Evolutionary conservation across 2,329 filamentous ascomycete genomes (phyloP).

Genomic region (Fusarium xyrophilum): DNA sequence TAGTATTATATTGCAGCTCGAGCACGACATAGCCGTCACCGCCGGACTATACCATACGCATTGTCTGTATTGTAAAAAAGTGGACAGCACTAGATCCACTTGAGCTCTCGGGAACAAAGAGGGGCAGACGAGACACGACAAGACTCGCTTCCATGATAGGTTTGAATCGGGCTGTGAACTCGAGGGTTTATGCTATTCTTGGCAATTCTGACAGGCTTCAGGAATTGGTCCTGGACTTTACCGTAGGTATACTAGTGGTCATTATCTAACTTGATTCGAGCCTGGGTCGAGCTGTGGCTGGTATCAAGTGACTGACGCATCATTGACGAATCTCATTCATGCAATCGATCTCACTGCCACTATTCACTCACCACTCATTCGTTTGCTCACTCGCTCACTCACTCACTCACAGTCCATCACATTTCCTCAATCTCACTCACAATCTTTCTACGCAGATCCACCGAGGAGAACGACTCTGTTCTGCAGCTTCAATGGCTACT

Average conservation of each 20-base stretch:
- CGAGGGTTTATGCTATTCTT: constrained; percentile 6
- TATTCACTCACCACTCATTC: neutral
- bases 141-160: constrained; percentile 19
- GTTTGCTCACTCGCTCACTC: neutral
- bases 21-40: constrained; percentile 17
- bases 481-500: constrained; percentile 3
- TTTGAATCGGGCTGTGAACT: neutral
- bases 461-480: neutral
- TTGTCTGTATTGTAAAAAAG: neutral
- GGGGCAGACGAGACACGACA: neutral
- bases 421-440: neutral
- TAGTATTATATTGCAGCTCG: neutral
- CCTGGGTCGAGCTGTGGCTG: constrained; percentile 17
- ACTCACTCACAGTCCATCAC: neutral
- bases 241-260: constrained; percentile 25
- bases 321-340: constrained; percentile 30
- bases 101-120: constrained; percentile 2
- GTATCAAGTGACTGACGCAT: constrained; percentile 41
- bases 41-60: constrained; percentile 1
- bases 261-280: neutral
- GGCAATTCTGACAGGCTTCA: constrained; percentile 19
- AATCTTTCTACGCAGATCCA: neutral
- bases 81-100: constrained; percentile 7
- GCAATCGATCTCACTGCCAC: constrained; percentile 11
- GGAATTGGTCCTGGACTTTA: constrained; percentile 29